A percentile compares a stretch with the other conserved stretches of the same genome.
Conservation (phyloP, 805 yeast genomes). For the Candida incommunis region DNA sequence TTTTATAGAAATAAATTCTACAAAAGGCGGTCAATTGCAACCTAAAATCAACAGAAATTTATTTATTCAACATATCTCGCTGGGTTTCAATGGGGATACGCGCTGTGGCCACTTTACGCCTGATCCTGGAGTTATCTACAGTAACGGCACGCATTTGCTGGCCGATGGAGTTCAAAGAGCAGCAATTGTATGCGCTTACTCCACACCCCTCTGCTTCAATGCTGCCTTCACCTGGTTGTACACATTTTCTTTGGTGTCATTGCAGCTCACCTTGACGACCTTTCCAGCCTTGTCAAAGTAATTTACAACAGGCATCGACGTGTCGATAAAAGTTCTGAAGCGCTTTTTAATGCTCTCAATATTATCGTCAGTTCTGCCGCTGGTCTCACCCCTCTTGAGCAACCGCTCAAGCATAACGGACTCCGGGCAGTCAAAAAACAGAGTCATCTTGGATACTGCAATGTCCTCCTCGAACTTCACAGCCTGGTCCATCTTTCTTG, state of each 20-base stretch:
- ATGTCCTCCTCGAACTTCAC: constrained; percentile 69
- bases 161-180: too few species aligned
- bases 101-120: too few species aligned
- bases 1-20: too few species aligned
- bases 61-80: too few species aligned
- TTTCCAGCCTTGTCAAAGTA: constrained; percentile 56
- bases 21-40: too few species aligned
- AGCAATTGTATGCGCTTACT: too few species aligned
- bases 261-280: constrained; percentile 69
- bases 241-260: constrained; percentile 68
- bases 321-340: constrained; percentile 71
- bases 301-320: constrained; percentile 89
- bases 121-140: too few species aligned
- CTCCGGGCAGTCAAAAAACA: constrained; percentile 48
- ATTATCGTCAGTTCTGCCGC: constrained; percentile 91
- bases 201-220: constrained; percentile 28
- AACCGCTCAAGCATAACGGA: constrained; percentile 74
- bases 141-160: too few species aligned
- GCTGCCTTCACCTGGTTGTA: constrained; percentile 55
- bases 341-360: constrained; percentile 82
- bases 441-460: constrained; percentile 24
- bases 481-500: constrained; percentile 98
- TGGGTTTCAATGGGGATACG: too few species aligned
- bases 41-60: too few species aligned
- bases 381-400: constrained; percentile 82